Evolutionary conservation across 495 filamentous ascomycete genomes (phyloP), one percentile per base, ranked within the genome.

Genomic region (Pyronema domesticum): DNA sequence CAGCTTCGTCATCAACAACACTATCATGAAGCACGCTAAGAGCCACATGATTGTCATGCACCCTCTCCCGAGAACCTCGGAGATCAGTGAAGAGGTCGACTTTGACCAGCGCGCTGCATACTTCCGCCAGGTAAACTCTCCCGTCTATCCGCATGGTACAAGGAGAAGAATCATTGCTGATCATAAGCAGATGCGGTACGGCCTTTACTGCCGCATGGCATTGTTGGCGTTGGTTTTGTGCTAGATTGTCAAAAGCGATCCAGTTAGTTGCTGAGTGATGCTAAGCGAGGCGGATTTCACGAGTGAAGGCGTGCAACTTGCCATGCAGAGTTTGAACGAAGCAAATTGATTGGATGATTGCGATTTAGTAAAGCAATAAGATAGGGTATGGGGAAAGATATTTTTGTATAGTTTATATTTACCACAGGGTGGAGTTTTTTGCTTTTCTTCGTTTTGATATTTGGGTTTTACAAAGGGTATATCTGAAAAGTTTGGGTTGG

Each of bases 81-180:
- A 98, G 76, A 81, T 98, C 58, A 76, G 79, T 9, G 87, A 94
- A 72, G 91, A 98, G 72, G 85, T 98, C 19, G 91, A 98, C 68
- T 93, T 89, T 72, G 91, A 98, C 73, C 85, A 89, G 69, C 74
- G 91, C 64, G 89, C 91, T 36, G 91, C 93, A 54, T 98, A 98
- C 74, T 96, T 96, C 70, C 80, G 91, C 84, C 91, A 98, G 82
- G 91, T 95, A 72, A 74, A 82, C 77, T 63, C 55, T 42, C 23
- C 6, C 40, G 50, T 49, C 8, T 18, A 14, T 30, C 23, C 47
- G 34, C 46, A 53, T 58, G 47, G 19, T 3, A 44, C 1, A 40
- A 57, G 15, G 23, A 30, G 23, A 30, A 30, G 23, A 30, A 30
- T 11, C 11, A 15, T 46, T 15, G 23, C 35, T 55, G 58, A 46